Conservation (phyloP, 192 early-diverging fungal species). For the Coemansia guatemalensis region DNA sequence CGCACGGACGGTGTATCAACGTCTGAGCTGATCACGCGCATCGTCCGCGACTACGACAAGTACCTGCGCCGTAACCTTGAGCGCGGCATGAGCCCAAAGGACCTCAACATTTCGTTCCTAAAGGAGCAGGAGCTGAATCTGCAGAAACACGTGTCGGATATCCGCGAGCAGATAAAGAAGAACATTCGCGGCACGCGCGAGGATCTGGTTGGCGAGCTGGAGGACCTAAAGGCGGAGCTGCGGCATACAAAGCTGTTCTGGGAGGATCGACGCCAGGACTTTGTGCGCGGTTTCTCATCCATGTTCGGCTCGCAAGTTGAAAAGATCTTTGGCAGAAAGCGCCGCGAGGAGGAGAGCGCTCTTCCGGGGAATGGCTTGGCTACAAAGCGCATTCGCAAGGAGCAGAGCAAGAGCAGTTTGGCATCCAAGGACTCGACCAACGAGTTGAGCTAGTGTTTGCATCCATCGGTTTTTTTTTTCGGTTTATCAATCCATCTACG, state of each 20-base stretch:
- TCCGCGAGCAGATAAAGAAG: conserved; percentile 68
- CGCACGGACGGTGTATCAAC: conserved; percentile 83
- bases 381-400: conserved; percentile 32
- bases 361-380: conserved; percentile 8
- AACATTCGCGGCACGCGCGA: conserved; percentile 65
- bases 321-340: conserved; percentile 48
- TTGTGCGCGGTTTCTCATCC: conserved; percentile 66
- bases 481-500: not conserved
- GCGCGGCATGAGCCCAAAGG: conserved; percentile 77
- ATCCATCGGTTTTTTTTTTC: not conserved
- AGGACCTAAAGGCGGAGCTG: conserved; percentile 64
- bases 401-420: not conserved
- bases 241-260: conserved; percentile 64
- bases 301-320: conserved; percentile 61
- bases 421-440: not conserved
- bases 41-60: conserved; percentile 81
- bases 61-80: conserved; percentile 84
- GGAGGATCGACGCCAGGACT: conserved; percentile 76
- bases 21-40: conserved; percentile 80
- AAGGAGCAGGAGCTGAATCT: conserved; percentile 76
- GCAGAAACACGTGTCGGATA: conserved; percentile 72
- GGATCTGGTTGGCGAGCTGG: conserved; percentile 62
- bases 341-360: conserved; percentile 15
- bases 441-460: not conserved
- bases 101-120: conserved; percentile 78